These are phyloP conservation scores for Cantharellus cinnabarinus DNA, from an alignment of 768 basidiomycete species.

Conservation along the genomic window DNA sequence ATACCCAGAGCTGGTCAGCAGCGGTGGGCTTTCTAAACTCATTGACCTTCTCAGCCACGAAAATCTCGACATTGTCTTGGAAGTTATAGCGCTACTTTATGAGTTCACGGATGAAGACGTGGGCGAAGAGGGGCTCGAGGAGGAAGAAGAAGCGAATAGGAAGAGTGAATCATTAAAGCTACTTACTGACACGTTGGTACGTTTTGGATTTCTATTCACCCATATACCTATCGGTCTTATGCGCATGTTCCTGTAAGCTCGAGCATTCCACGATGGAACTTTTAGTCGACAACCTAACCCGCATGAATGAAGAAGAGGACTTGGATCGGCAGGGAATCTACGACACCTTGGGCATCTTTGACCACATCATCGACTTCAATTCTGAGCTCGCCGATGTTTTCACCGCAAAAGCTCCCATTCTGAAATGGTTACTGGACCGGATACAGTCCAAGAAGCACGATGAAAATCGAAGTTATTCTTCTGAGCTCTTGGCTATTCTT, in stretches of 20 bases:
- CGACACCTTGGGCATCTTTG: conserved; percentile 85
- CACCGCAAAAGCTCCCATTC: conserved; percentile 49
- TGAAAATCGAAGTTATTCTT: conserved; percentile 84
- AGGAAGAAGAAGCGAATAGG: conserved; percentile 29
- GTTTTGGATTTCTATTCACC: conserved; percentile 14
- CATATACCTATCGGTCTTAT: conserved; percentile 1
- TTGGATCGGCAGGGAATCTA: conserved; percentile 82
- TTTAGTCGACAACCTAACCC: conserved; percentile 68
- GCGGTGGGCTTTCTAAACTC: conserved; percentile 46
- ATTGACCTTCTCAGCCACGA: conserved; percentile 85
- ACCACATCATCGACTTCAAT: conserved; percentile 77
- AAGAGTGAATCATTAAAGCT: conserved; percentile 49
- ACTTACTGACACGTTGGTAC: conserved; percentile 56
- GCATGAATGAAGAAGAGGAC: conserved; percentile 83
- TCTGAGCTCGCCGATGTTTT: conserved; percentile 52
- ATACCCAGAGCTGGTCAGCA: conserved; percentile 75
- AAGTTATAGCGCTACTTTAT: conserved; percentile 77
- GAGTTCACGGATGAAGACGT: conserved; percentile 96
- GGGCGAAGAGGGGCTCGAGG: conserved; percentile 47
- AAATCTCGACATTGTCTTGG: conserved; percentile 93
- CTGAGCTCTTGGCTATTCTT: conserved; percentile 81
- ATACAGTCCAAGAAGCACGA: conserved; percentile 55
- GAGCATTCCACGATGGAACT: conserved; percentile 72
- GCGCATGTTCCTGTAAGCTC: conserved; percentile 26
- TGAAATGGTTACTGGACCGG: conserved; percentile 63